Percentiles rank a stretch among this genome's conserved stretches.
phyloP scores from a whole-genome alignment of 2,329 filamentous ascomycete species.

The Phialophora expanda region DNA sequence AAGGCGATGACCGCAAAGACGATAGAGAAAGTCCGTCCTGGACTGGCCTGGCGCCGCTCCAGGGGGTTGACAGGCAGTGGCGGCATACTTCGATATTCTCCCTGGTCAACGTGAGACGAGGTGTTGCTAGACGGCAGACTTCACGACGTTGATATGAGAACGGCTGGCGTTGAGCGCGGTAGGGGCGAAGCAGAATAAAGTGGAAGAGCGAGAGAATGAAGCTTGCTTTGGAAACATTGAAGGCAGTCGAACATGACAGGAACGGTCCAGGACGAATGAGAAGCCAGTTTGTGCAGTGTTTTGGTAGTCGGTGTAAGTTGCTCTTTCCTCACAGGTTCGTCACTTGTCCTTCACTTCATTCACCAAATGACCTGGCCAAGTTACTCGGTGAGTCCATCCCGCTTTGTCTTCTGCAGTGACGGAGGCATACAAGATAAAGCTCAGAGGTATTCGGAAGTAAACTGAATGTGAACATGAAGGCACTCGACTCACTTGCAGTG shows the following conservation, averaged over 20 bases:
- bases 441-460: background rate
- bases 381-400: background rate
- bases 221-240: background rate
- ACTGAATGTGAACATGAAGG: background rate
- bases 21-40: conserved; percentile 27
- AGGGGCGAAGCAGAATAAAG: background rate
- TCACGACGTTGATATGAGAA: background rate
- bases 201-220: background rate
- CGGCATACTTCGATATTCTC: conserved; percentile 15
- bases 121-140: background rate
- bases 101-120: background rate
- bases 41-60: conserved; percentile 19
- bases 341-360: conserved; percentile 3
- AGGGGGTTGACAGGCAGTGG: conserved; percentile 17
- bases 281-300: background rate
- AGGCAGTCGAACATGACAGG: background rate
- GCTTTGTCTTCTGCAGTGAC: background rate
- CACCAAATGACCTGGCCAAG: background rate
- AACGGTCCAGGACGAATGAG: background rate
- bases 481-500: background rate
- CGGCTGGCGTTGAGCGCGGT: background rate
- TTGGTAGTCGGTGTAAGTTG: background rate
- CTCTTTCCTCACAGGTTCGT: background rate
- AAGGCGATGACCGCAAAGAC: conserved; percentile 33
- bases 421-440: background rate